Evolutionary conservation across 2,329 filamentous ascomycete species (phyloP), one percentile per base, ranked within the genome.

Genomic region (Chaetomium sp.): DNA sequence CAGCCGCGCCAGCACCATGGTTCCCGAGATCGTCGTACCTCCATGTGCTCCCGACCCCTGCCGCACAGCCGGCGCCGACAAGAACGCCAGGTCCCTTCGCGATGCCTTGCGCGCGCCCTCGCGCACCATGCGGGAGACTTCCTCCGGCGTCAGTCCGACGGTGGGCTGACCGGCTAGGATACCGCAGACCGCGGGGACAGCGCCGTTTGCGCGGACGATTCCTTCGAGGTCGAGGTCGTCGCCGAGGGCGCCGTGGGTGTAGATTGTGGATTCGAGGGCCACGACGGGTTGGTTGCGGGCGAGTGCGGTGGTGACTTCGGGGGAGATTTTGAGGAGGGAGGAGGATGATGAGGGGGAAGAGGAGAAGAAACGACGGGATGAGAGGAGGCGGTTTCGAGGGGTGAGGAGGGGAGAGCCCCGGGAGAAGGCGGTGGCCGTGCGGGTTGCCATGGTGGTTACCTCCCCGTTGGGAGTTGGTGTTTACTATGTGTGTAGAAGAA

Each of bases 211-310:
- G 46, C 94, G 87, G 49, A 97, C 88, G 42, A 95, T 79, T 10
- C 85, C 84, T 67, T 96, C 89, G 57, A 97, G 81, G 47, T 86
- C 80, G 12, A 65, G 74, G 46, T 80, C 78, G 37, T 84, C 81
- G n/a, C 89, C 89, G 11, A 99, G 77, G 27, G 87, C 85, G 42
- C 91, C 91, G 72, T 99, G 94, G 1, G 94, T 99, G 72, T 99
- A 97, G 64, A 99, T 97, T 4, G 94, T 96, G 1, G 89, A 91
- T 72, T 99, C 94, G 4, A 99, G 79, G 12, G 92, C 94, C 9
- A 99, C 91, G 4, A 99, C 86, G 0, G 94, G 92, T 65, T 84
- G 85, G 55, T 85, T 84, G 10, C 82, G 80, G 43, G 82, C 77
- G 48, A 96, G 71, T 41, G 91, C 92, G 67, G 90, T 84, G 52